Conservation (phyloP, 116 monocot species). For the Iris pallida region DNA sequence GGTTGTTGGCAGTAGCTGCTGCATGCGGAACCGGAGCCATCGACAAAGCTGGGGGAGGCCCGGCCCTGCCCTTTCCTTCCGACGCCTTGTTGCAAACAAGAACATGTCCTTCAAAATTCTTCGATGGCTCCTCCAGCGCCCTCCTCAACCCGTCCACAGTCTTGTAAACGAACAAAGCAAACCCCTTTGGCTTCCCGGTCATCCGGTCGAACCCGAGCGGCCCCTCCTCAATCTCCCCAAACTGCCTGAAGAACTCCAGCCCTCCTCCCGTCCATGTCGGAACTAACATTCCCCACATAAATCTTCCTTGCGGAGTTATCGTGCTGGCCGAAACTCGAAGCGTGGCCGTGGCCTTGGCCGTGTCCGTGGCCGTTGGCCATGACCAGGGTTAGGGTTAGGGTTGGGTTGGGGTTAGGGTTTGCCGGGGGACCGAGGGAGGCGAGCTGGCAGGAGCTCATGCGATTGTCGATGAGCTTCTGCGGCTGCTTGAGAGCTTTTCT, state of each 20-base stretch:
- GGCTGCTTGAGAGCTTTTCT: slow-evolving; percentile 7
- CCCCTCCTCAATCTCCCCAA: slow-evolving; percentile 23
- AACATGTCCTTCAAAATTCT: slow-evolving; percentile 14
- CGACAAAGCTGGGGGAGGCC: not conserved
- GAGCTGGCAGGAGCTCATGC: slow-evolving; percentile 18
- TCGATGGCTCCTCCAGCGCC: slow-evolving; percentile 14
- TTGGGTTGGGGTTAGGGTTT: not conserved
- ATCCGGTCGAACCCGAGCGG: slow-evolving; percentile 13
- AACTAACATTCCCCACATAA: slow-evolving; percentile 10
- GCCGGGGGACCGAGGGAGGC: not conserved
- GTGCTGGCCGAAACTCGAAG: too few species aligned
- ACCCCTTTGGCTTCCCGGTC: slow-evolving; percentile 18
- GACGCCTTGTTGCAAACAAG: slow-evolving; percentile 7
- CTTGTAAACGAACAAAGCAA: slow-evolving; percentile 16
- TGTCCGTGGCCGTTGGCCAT: not conserved
- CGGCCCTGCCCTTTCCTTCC: slow-evolving; percentile 11
- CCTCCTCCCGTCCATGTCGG: slow-evolving; percentile 1
- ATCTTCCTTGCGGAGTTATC: slow-evolving; percentile 12
- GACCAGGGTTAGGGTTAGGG: not conserved
- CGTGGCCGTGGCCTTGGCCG: too few species aligned
- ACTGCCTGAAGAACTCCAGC: slow-evolving; percentile 15
- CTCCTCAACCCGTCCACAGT: slow-evolving; percentile 6
- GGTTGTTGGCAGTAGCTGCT: not conserved
- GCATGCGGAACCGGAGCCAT: not conserved
- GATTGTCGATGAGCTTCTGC: slow-evolving; percentile 14